Base-by-base conservation (phyloP, 371 early-diverging fungal genomes). In the Syncephalastrum sp. region DNA sequence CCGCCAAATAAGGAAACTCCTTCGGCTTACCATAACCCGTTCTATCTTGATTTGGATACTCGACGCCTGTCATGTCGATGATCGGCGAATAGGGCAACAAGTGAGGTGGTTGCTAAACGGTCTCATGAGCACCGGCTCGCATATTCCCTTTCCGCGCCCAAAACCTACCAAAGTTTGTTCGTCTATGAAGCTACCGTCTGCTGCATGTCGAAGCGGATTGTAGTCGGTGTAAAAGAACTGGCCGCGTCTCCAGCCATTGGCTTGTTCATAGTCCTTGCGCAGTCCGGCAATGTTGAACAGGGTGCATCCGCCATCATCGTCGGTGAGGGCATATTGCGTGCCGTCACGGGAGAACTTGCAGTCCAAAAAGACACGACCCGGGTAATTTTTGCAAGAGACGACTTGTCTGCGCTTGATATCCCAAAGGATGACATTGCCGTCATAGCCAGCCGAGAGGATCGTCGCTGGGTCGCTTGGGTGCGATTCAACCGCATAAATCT, bases 391-490 rank as follows among this genome's bases (percentile, higher is more conserved):
- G 25, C 70, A 70, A n/a, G 53, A 55, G 25, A 68, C 73, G 1
- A 65, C 65, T 25, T 58, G 56, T 21, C 54, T 59, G 14, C 62
- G 55, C 12, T 54, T 45, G 6, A 75, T 27, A 56, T 95, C 87
- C 96, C 96, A 95, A 2, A 94, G 56, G 38, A 91, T 83, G 4
- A 91, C 81, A 5, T 81, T 75, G n/a, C 95, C 95, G 56, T 94
- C 94, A 64, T 92, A 90, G 0, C 91, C 90, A 2, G 91, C 94
- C 8, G 91, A 89, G 33, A 95, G 65, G 2, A 94, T 61, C 1
- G 92, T 74, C 15, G 78, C 70, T 3, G 81, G 70, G 52, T 90
- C 89, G 0, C 60, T 53, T 0, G 96, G 96, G 59, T 95, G 93
- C 2, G 83, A 75, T 33, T 87, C 88, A 3, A 93, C 72, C 0